Evolutionary conservation across 75 land plant species (phyloP).

Genomic region (Pinus taeda): DNA sequence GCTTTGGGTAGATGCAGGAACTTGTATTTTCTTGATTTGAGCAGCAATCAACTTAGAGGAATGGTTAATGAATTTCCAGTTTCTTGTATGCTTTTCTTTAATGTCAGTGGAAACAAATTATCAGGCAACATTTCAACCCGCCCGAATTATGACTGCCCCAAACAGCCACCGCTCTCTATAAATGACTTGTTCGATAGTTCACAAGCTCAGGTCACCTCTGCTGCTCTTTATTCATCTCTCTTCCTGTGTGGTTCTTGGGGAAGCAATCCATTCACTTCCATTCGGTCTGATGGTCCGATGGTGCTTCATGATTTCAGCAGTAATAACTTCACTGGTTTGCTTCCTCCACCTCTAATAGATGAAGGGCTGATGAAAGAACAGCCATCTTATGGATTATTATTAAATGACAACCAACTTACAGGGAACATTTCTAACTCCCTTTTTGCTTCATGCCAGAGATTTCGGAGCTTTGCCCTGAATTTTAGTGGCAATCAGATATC

Average conservation of each 20-base stretch:
- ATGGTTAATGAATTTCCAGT: slow-evolving; percentile 45
- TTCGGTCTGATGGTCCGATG: slow-evolving; percentile 10
- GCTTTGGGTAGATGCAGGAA: slow-evolving; percentile 49
- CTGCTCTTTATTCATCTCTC: slow-evolving; percentile 32
- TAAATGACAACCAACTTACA: slow-evolving; percentile 53
- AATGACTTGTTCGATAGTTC: background rate
- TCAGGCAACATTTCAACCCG: slow-evolving; percentile 37
- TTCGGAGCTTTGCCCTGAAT: slow-evolving; percentile 45
- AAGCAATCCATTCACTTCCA: slow-evolving; percentile 6
- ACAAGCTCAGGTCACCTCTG: background rate
- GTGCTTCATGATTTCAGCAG: slow-evolving; percentile 72
- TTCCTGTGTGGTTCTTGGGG: slow-evolving; percentile 11
- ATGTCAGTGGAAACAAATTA: slow-evolving; percentile 58
- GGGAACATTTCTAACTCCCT: slow-evolving; percentile 39
- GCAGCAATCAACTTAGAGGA: slow-evolving; percentile 57
- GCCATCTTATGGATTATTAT: slow-evolving; percentile 38
- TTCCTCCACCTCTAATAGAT: slow-evolving; percentile 56
- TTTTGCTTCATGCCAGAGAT: slow-evolving; percentile 30
- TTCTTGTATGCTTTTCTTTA: slow-evolving; percentile 61
- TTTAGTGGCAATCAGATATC: slow-evolving; percentile 50
- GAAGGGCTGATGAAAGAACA: slow-evolving; percentile 15
- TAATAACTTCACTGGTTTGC: slow-evolving; percentile 53
- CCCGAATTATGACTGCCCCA: slow-evolving; percentile 15
- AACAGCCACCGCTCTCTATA: background rate
- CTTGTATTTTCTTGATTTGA: slow-evolving; percentile 59